A percentile compares a stretch with the other conserved stretches of the same genome.
phyloP scores from a whole-genome alignment of 257 asterid species.

The Leptodermis oblonga region DNA sequence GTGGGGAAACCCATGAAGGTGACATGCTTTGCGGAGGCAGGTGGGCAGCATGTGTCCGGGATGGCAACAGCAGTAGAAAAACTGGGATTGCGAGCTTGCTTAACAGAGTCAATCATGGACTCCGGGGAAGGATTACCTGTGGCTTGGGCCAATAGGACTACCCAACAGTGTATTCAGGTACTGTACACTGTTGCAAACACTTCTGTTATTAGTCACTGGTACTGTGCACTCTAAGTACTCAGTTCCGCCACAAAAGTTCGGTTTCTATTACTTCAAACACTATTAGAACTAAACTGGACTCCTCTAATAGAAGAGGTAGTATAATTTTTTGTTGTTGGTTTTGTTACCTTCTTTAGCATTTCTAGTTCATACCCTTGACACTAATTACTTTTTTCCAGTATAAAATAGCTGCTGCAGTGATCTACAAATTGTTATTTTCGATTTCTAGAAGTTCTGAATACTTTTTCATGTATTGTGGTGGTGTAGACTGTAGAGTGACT shows the following conservation, averaged over 20 bases:
- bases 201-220: not conserved
- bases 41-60: conserved; percentile 74
- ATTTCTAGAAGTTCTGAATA: not conserved
- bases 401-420: not conserved
- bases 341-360: not conserved
- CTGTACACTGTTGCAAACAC: not conserved
- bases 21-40: conserved; percentile 86
- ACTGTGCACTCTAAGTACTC: not conserved
- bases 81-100: conserved; percentile 73
- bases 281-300: no score
- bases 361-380: not conserved
- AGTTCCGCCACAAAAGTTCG: no score
- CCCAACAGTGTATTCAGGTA: conserved; percentile 68
- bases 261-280: no score
- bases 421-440: not conserved
- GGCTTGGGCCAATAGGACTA: conserved; percentile 54
- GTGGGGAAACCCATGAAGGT: conserved; percentile 34
- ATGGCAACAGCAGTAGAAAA: conserved; percentile 69
- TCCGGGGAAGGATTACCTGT: conserved; percentile 69
- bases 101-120: conserved; percentile 75
- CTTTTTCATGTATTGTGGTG: not conserved
- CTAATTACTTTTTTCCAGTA: not conserved
- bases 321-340: no score
- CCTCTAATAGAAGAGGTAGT: no score
- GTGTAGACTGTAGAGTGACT: conserved; percentile 7